phyloP scores from a whole-genome alignment of 345 rosid species.

The Rubroshorea leprosula region DNA sequence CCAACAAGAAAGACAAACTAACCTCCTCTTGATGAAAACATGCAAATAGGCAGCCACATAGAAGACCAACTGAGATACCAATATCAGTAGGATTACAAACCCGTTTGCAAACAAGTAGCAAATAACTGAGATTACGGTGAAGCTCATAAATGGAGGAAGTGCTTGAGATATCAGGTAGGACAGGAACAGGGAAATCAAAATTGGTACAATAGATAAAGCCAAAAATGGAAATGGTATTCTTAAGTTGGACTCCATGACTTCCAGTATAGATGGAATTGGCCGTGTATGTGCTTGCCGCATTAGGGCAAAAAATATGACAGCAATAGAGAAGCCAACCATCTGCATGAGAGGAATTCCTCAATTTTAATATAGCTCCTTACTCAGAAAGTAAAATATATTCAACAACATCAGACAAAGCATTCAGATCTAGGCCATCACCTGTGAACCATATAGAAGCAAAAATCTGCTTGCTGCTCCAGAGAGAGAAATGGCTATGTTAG shows the following conservation, averaged over 20 bases:
- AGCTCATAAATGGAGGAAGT: constrained; percentile 66
- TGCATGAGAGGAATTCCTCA: constrained; percentile 26
- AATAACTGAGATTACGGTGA: constrained; percentile 48
- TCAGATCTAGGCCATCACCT: constrained; percentile 37
- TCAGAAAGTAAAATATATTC: no score
- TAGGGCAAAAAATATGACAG: constrained; percentile 64
- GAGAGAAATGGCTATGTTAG: constrained; percentile 54
- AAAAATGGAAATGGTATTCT: constrained; percentile 70
- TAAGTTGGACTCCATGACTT: constrained; percentile 75
- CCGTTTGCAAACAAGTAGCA: constrained; percentile 84
- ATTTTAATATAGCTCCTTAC: background rate
- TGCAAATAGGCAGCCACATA: constrained; percentile 64
- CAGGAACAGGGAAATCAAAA: constrained; percentile 43
- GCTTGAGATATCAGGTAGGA: constrained; percentile 63
- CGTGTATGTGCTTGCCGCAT: constrained; percentile 75
- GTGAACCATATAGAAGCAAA: constrained; percentile 63
- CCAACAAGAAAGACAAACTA: constrained; percentile 15
- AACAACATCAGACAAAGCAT: background rate
- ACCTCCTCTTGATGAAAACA: constrained; percentile 66
- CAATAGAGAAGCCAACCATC: constrained; percentile 56
- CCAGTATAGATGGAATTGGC: constrained; percentile 66
- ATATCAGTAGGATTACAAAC: constrained; percentile 39
- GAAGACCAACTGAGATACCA: constrained; percentile 65
- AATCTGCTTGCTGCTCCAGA: constrained; percentile 75
- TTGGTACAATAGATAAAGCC: constrained; percentile 50